Evolutionary conservation across 164 flowering plant genomes (phyloP).

Genomic region (Hamamelis virginiana): DNA sequence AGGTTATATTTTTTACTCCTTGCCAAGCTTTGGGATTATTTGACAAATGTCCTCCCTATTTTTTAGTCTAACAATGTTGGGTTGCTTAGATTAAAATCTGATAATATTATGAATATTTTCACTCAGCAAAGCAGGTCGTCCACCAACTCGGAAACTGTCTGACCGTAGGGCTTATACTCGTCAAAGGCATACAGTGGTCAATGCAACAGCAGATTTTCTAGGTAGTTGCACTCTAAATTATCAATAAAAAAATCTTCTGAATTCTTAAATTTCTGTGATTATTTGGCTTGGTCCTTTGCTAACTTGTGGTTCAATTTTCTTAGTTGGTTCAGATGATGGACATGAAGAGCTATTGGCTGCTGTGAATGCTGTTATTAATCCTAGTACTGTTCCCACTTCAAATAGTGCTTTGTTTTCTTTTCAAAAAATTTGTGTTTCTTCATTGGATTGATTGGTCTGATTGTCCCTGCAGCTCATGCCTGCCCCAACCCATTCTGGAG

Average conservation of each 20-base stretch:
- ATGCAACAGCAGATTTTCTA: constrained; percentile 53
- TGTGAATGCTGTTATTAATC: constrained; percentile 61
- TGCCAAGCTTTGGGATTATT: background rate
- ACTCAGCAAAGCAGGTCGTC: constrained; percentile 80
- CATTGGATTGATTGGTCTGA: constrained; percentile 9
- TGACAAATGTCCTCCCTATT: background rate
- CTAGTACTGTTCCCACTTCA: constrained; percentile 33
- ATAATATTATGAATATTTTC: constrained; percentile 17
- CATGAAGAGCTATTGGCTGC: constrained; percentile 82
- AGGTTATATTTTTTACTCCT: constrained; percentile 45
- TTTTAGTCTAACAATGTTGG: constrained; percentile 2
- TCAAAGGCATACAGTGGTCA: constrained; percentile 50
- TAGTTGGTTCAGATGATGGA: constrained; percentile 76
- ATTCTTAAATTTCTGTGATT: constrained; percentile 4
- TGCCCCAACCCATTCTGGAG: constrained; percentile 69
- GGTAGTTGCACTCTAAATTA: constrained; percentile 39
- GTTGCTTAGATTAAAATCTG: constrained; percentile 5
- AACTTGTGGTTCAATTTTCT: constrained; percentile 9
- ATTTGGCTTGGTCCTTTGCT: constrained; percentile 1
- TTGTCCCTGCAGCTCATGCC: constrained; percentile 49
- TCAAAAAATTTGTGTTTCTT: background rate
- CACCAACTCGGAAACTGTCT: constrained; percentile 73
- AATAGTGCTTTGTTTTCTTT: background rate
- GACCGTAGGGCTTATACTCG: constrained; percentile 78
- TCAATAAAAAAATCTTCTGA: background rate